A percentile compares a stretch with the other conserved stretches of the same genome.
Evolutionary conservation across 495 filamentous ascomycete species (phyloP).

Genomic region (Penicillium chermesinum): DNA sequence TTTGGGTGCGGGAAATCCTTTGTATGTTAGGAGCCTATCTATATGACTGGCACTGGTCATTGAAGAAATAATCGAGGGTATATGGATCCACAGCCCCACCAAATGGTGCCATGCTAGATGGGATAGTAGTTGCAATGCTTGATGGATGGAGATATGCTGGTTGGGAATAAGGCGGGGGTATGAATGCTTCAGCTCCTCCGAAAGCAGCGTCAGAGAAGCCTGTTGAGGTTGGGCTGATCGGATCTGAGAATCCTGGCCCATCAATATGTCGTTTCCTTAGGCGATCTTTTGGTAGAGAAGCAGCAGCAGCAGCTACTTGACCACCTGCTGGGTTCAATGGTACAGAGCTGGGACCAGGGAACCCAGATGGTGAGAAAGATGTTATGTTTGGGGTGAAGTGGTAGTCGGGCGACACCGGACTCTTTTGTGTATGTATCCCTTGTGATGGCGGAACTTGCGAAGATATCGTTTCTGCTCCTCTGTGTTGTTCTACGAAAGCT

Average conservation of each 20-base stretch:
- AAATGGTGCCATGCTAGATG: slow-evolving; percentile 7
- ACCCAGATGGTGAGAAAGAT: neutral
- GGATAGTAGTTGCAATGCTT: slow-evolving; percentile 9
- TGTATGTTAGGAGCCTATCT: neutral
- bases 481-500: slow-evolving; percentile 4
- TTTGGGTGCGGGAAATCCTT: neutral
- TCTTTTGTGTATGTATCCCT: neutral
- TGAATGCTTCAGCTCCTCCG: neutral
- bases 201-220: slow-evolving; percentile 9
- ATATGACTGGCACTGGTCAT: slow-evolving; percentile 14
- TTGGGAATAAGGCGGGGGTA: slow-evolving; percentile 12
- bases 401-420: neutral
- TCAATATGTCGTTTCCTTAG: slow-evolving; percentile 21
- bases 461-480: slow-evolving; percentile 1
- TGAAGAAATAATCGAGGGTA: slow-evolving; percentile 31
- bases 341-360: neutral
- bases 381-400: neutral
- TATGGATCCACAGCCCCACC: slow-evolving; percentile 17
- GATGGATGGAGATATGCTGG: slow-evolving; percentile 8
- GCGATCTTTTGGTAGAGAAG: slow-evolving; percentile 10
- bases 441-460: neutral
- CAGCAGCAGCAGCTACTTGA: slow-evolving; percentile 1
- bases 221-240: slow-evolving; percentile 13
- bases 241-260: slow-evolving; percentile 12
- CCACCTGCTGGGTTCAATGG: neutral